Evolutionary conservation across 257 asterid species (phyloP).

Genomic region (Cinchona pubescens): DNA sequence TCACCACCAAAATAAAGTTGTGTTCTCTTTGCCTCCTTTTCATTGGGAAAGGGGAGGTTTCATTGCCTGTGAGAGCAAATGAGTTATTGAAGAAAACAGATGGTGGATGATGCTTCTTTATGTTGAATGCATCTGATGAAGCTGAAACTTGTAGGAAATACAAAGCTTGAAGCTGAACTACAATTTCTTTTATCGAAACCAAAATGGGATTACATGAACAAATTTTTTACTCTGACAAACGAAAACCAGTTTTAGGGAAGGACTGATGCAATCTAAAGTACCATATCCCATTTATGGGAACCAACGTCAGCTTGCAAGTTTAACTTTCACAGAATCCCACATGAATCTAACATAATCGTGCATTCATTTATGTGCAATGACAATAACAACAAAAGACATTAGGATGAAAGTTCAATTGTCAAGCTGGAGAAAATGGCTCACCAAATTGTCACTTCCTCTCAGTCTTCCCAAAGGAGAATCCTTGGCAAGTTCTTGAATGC

Average conservation of each 20-base stretch:
- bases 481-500: slow-evolving; percentile 79
- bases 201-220: neutral
- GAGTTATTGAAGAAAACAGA: neutral
- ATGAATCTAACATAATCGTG: neutral
- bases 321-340: neutral
- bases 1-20: neutral
- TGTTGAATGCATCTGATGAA: neutral
- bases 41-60: neutral
- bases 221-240: neutral
- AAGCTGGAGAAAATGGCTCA: slow-evolving; percentile 28
- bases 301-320: neutral
- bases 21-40: neutral
- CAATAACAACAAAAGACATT: neutral
- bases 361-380: neutral
- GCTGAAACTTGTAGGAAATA: neutral
- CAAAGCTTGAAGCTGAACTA: neutral
- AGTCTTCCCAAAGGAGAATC: slow-evolving; percentile 85
- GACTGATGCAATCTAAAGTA: neutral
- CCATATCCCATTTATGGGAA: no score
- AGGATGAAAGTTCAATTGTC: neutral
- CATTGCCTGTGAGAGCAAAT: neutral
- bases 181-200: neutral
- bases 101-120: neutral
- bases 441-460: slow-evolving; percentile 93
- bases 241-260: neutral